Conservation (phyloP, 73 alveolate genomes). For the Paramecium sonneborni region DNA sequence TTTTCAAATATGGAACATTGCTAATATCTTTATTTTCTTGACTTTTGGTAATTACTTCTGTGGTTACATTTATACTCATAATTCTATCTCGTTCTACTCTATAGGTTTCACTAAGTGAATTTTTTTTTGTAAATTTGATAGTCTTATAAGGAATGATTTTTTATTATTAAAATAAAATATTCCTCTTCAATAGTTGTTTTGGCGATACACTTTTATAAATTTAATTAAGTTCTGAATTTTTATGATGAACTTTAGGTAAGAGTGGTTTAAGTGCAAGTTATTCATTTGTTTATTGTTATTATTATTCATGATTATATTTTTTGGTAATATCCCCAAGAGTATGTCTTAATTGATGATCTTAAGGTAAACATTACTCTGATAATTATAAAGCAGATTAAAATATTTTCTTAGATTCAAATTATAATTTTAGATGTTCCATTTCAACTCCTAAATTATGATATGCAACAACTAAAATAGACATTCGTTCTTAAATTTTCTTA, state of each 20-base stretch:
- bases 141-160: background rate
- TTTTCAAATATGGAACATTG: background rate
- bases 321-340: background rate
- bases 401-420: slow-evolving; percentile 16
- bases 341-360: background rate
- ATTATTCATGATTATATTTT: background rate
- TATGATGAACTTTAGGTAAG: background rate
- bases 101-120: background rate
- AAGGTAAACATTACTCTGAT: background rate
- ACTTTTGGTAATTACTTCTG: background rate
- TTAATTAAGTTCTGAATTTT: background rate
- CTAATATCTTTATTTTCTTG: background rate
- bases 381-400: slow-evolving; percentile 6
- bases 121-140: background rate
- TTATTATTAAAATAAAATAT: background rate
- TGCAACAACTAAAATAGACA: slow-evolving; percentile 83
- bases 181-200: background rate
- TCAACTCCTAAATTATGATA: slow-evolving; percentile 89
- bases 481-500: slow-evolving; percentile 69
- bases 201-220: background rate
- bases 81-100: background rate
- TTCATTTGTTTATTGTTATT: background rate
- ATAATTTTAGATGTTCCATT: slow-evolving; percentile 72
- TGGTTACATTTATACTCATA: background rate
- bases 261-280: background rate